Percentiles rank a stretch among this genome's conserved stretches.
These are phyloP conservation scores for Rhodamnia rubescens DNA, from an alignment of 345 rosid species.

Conservation along the genomic window DNA sequence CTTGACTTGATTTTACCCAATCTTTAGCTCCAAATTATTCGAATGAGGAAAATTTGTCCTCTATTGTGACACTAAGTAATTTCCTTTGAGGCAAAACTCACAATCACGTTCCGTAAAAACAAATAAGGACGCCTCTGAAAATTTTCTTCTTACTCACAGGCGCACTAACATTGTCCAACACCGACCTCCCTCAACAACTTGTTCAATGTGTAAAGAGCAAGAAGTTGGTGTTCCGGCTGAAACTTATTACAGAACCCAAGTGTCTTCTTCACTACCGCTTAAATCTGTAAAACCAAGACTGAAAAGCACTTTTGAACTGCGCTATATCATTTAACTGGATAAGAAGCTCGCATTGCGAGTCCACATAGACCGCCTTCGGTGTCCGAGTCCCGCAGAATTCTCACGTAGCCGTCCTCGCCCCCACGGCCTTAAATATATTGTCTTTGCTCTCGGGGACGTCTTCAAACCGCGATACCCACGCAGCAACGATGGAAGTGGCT, in stretches of 20 bases:
- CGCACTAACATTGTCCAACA: background rate
- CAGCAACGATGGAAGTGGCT: conserved; percentile 2
- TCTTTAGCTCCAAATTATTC: background rate
- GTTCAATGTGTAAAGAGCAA: background rate
- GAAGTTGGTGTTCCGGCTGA: background rate
- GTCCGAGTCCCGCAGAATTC: conserved; percentile 23
- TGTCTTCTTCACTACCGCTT: background rate
- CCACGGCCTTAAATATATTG: conserved; percentile 36
- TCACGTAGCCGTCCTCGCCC: conserved; percentile 47
- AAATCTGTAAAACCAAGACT: background rate
- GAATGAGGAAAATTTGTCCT: background rate
- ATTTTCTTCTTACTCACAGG: no score
- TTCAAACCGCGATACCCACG: conserved; percentile 26
- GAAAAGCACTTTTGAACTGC: background rate
- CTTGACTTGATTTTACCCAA: background rate
- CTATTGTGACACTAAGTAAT: background rate
- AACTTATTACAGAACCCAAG: background rate
- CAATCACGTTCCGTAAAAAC: background rate
- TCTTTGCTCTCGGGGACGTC: conserved; percentile 34
- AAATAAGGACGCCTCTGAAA: background rate
- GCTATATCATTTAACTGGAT: conserved; percentile 12
- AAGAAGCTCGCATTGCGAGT: conserved; percentile 24
- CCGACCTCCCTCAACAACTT: background rate
- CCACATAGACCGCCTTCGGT: conserved; percentile 31
- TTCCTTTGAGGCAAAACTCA: background rate